Evolutionary conservation across 805 yeast species (phyloP).

Genomic region (Pichia heedii): DNA sequence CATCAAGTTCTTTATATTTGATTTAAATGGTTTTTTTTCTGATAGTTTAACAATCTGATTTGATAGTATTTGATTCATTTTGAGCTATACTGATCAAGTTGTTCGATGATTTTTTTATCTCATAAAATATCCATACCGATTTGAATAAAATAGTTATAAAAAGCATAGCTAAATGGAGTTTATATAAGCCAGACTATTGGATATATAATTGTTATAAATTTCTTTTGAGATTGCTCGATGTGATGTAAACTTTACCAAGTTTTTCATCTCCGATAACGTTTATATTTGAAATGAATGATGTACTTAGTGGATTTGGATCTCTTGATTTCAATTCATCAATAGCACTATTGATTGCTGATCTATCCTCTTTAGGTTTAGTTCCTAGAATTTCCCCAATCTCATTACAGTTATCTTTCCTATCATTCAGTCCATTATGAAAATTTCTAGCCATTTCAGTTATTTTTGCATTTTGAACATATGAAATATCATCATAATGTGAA

Average conservation of each 20-base stretch:
- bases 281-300: slow-evolving; percentile 9
- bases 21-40: too few species aligned
- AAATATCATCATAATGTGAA: neutral
- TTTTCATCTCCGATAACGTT: neutral
- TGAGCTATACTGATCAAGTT: too few species aligned
- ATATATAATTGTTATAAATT: slow-evolving; percentile 1
- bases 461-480: neutral
- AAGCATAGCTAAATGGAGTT: neutral
- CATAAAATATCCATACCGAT: too few species aligned
- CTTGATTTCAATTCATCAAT: too few species aligned
- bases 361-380: neutral
- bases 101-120: too few species aligned
- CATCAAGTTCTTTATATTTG: too few species aligned
- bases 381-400: slow-evolving; percentile 3
- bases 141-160: too few species aligned
- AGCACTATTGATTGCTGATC: neutral
- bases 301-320: slow-evolving; percentile 5
- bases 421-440: slow-evolving; percentile 4
- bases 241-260: neutral
- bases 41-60: too few species aligned
- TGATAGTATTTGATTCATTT: too few species aligned
- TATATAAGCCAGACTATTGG: slow-evolving; percentile 1
- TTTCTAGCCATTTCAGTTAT: neutral
- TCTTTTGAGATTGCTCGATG: slow-evolving; percentile 6
- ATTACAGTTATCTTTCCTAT: neutral